phyloP scores from a whole-genome alignment of 1,284 basidiomycete genomes.

The Phellinidium pouzarii region DNA sequence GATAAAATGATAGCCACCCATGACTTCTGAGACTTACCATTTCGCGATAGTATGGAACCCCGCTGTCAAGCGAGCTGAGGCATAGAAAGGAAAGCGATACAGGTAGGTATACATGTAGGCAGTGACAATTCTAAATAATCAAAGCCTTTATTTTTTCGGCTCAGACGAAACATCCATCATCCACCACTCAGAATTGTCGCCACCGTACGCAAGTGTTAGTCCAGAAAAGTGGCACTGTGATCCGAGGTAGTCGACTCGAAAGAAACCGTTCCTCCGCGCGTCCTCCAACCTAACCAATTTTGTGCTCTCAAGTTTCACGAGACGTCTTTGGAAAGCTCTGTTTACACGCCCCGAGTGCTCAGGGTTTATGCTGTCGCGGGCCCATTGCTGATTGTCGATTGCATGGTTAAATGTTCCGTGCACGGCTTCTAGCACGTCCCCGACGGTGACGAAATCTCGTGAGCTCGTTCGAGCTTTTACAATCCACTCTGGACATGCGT shows the following conservation, averaged over 20 bases:
- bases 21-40: no score
- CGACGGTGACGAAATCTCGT: constrained; percentile 4
- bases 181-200: constrained; percentile 7
- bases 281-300: background rate
- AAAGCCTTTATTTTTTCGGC: background rate
- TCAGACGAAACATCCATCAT: constrained; percentile 7
- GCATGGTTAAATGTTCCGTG: background rate
- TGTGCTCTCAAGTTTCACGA: background rate
- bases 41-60: no score
- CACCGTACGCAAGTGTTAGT: background rate
- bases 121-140: no score
- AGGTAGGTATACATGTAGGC: no score
- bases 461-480: constrained; percentile 1
- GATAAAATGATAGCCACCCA: no score
- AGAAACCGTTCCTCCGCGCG: background rate
- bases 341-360: background rate
- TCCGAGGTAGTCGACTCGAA: constrained; percentile 12
- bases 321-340: constrained; percentile 1
- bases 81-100: no score
- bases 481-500: background rate
- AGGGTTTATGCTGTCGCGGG: background rate
- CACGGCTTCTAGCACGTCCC: constrained; percentile 1
- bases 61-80: no score
- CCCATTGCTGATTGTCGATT: background rate
- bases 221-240: constrained; percentile 10